phyloP scores from a whole-genome alignment of 768 basidiomycete species.

The Brasilioporus rufonigricans region DNA sequence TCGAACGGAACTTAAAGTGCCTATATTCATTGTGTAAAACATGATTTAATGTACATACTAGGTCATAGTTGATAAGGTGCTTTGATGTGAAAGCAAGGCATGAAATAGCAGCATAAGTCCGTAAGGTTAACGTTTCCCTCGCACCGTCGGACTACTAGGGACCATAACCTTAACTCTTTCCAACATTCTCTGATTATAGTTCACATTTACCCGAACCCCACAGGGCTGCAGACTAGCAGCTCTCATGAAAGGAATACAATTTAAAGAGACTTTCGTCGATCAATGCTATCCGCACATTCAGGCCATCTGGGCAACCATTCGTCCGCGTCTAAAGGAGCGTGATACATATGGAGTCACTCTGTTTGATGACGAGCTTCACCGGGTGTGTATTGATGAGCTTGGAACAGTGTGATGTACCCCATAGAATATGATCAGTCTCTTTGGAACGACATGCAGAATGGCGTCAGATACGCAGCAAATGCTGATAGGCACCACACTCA shows the following conservation, averaged over 20 bases:
- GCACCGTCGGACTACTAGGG: slow-evolving; percentile 23
- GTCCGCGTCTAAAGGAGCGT: not conserved
- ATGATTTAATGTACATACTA: slow-evolving; percentile 14
- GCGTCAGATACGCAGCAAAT: too few relatives aligned
- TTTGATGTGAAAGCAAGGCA: slow-evolving; percentile 9
- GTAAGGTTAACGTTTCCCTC: slow-evolving; percentile 15
- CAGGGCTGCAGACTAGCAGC: not conserved
- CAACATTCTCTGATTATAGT: not conserved
- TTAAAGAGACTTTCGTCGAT: too few relatives aligned
- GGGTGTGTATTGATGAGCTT: not conserved
- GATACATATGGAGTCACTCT: not conserved
- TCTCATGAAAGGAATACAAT: too few relatives aligned
- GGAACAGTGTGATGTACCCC: too few relatives aligned
- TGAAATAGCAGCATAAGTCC: slow-evolving; percentile 9
- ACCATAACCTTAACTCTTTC: slow-evolving; percentile 17
- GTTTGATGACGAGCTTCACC: not conserved
- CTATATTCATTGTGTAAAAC: not conserved
- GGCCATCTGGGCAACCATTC: too few relatives aligned
- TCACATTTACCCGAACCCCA: not conserved
- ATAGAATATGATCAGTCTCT: too few relatives aligned
- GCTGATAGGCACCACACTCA: too few relatives aligned
- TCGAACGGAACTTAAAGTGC: not conserved
- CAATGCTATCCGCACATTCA: too few relatives aligned
- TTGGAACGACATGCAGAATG: too few relatives aligned
- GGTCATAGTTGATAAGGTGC: slow-evolving; percentile 2